Evolutionary conservation across 2,329 filamentous ascomycete species (phyloP).

Genomic region (Xylaria hypoxylon): DNA sequence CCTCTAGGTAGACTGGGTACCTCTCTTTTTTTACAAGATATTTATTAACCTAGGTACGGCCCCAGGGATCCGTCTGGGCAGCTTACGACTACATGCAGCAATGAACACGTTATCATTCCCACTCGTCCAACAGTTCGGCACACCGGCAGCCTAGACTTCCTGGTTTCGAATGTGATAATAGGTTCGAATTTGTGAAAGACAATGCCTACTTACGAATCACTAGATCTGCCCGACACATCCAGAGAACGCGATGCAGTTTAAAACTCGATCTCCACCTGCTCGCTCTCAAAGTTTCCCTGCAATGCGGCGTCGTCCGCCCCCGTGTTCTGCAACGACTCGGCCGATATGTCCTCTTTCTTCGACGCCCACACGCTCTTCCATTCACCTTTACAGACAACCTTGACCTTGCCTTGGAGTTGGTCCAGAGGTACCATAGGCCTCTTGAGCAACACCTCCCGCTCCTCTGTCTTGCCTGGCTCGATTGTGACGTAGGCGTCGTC

Average conservation of each 20-base stretch:
- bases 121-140: background rate
- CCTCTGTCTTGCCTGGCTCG: conserved; percentile 52
- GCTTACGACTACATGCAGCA: conserved; percentile 5
- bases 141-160: too few relatives aligned
- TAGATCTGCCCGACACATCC: background rate
- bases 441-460: conserved; percentile 54
- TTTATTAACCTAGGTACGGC: too few relatives aligned
- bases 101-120: background rate
- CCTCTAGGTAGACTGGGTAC: too few relatives aligned
- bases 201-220: background rate
- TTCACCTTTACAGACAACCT: conserved; percentile 53
- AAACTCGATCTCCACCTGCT: conserved; percentile 43
- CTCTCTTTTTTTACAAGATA: too few relatives aligned
- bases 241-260: conserved; percentile 25
- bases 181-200: background rate
- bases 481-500: conserved; percentile 56
- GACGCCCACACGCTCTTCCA: conserved; percentile 55
- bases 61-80: background rate
- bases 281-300: conserved; percentile 45
- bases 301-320: conserved; percentile 42
- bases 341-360: conserved; percentile 42
- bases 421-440: conserved; percentile 53
- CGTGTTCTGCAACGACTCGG: conserved; percentile 41
- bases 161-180: background rate
- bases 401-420: conserved; percentile 50